phyloP scores from a whole-genome alignment of 2,329 filamentous ascomycete species.

The Talaromyces sp. region DNA sequence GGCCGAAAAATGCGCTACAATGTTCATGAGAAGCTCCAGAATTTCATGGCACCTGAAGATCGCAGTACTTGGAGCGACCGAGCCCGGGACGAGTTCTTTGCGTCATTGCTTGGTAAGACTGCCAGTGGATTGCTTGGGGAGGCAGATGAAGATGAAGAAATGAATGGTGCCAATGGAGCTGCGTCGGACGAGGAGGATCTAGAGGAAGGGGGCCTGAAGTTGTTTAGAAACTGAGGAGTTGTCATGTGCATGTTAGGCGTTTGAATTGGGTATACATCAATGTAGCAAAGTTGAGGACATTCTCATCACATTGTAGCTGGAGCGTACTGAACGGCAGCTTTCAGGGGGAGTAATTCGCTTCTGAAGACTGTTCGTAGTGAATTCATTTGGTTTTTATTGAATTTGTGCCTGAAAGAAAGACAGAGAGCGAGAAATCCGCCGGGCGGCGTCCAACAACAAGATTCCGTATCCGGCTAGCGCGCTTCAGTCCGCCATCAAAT shows the following conservation, averaged over 20 bases:
- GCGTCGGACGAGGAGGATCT: conserved; percentile 30
- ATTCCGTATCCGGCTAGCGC: conserved; percentile 10
- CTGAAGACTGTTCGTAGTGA: no score
- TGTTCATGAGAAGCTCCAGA: conserved; percentile 94
- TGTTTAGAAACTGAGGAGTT: conserved; percentile 26
- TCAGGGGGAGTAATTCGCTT: no score
- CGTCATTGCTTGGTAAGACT: conserved; percentile 60
- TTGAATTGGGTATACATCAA: no score
- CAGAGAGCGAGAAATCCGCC: background rate
- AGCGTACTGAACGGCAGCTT: no score
- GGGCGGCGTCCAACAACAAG: background rate
- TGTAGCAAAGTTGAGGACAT: background rate
- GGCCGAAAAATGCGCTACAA: conserved; percentile 90
- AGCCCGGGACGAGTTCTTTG: conserved; percentile 72
- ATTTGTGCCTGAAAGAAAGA: background rate
- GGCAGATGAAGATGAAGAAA: conserved; percentile 42
- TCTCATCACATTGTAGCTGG: no score
- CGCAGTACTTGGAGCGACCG: conserved; percentile 71
- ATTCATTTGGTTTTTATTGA: no score
- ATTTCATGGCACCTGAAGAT: conserved; percentile 94
- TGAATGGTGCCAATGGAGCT: conserved; percentile 28
- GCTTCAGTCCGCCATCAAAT: conserved; percentile 7
- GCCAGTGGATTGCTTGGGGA: conserved; percentile 63
- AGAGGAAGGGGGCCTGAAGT: conserved; percentile 30
- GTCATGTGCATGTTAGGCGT: background rate